Conservation (phyloP, 2,329 filamentous ascomycete species). For the Aspergillus sp. region DNA sequence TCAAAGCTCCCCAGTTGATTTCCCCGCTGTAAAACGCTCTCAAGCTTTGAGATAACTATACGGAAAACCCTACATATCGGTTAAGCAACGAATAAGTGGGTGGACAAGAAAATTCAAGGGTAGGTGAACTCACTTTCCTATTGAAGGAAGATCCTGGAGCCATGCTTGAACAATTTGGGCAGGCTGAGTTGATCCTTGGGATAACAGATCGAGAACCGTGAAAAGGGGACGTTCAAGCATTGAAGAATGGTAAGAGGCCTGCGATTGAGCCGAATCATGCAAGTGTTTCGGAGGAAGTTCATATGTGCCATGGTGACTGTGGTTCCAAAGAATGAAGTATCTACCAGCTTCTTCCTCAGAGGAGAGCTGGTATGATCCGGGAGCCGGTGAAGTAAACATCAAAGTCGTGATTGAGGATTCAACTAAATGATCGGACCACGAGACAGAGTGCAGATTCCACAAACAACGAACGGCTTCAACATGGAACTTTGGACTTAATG, state of each 20-base stretch:
- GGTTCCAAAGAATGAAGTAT: conserved; percentile 45
- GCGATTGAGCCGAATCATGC: conserved; percentile 27
- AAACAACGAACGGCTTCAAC: conserved; percentile 86
- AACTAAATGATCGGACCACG: conserved; percentile 67
- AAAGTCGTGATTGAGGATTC: conserved; percentile 74
- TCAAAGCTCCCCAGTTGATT: conserved; percentile 16
- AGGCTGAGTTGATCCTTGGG: conserved; percentile 69
- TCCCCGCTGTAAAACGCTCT: conserved; percentile 30
- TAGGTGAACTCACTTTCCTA: conserved; percentile 47
- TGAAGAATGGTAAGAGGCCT: conserved; percentile 44
- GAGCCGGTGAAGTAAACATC: conserved; percentile 55
- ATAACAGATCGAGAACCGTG: conserved; percentile 74
- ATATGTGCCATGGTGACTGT: conserved; percentile 41
- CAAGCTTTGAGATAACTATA: conserved; percentile 36
- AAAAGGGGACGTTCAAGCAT: conserved; percentile 81
- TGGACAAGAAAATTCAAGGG: not conserved
- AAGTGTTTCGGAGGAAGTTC: conserved; percentile 36
- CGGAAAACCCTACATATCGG: conserved; percentile 33
- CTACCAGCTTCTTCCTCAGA: conserved; percentile 37
- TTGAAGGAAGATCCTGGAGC: conserved; percentile 61
- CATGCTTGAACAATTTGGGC: conserved; percentile 77
- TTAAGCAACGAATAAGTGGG: not conserved
- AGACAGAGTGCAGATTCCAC: conserved; percentile 80
- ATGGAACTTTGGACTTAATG: conserved; percentile 85
- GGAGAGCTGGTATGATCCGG: conserved; percentile 27